Evolutionary conservation across 495 filamentous ascomycete species (phyloP).

Genomic region (Recurvomyces mirabilis): DNA sequence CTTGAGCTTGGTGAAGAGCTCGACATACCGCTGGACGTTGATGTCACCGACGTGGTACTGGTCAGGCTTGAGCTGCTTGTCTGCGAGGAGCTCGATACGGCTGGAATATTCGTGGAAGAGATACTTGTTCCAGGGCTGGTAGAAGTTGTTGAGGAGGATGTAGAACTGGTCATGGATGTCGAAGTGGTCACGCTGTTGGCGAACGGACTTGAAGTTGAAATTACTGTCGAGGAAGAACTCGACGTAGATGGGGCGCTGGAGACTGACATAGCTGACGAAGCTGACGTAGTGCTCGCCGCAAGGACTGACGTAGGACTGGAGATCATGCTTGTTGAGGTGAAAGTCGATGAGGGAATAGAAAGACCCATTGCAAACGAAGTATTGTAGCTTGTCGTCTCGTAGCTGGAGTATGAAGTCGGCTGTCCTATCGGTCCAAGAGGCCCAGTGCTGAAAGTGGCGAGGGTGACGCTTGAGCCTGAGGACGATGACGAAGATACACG

Average conservation of each 20-base stretch:
- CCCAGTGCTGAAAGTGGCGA: conserved; percentile 5
- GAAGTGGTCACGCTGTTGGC: background rate
- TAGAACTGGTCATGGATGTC: background rate
- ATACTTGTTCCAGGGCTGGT: background rate
- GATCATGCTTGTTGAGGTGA: background rate
- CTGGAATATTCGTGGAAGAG: background rate
- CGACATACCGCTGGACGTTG: background rate
- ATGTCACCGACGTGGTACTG: background rate
- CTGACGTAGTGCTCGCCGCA: background rate
- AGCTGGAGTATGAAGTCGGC: background rate
- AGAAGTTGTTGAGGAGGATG: background rate
- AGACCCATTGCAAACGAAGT: background rate
- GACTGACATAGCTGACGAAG: background rate
- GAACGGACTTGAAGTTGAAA: conserved; percentile 1
- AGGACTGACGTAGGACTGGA: background rate
- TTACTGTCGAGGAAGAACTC: background rate
- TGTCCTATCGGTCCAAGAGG: conserved; percentile 1
- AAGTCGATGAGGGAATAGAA: background rate
- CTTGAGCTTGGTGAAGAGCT: background rate
- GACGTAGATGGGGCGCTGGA: background rate
- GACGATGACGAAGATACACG: background rate
- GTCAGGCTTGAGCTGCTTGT: background rate
- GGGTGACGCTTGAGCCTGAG: background rate
- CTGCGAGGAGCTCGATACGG: conserved; percentile 1
- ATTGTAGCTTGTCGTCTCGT: background rate